Evolutionary conservation across 1,284 basidiomycete species (phyloP).

Genomic region (Apiotrichum laibachii): DNA sequence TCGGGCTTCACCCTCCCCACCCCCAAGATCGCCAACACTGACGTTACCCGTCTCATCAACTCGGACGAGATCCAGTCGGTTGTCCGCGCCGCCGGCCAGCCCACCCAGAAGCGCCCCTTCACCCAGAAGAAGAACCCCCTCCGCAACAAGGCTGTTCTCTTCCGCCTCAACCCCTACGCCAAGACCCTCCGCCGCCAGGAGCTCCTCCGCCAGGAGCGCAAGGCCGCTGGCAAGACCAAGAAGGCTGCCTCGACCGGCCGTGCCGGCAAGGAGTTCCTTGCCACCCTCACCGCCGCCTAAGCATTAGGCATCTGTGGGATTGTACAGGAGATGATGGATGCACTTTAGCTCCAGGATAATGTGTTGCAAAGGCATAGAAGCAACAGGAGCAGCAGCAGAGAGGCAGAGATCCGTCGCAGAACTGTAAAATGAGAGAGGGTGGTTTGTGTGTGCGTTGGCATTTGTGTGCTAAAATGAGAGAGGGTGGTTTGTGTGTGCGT

Average conservation of each 20-base stretch:
- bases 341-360: conserved; percentile 2
- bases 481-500: too few species aligned
- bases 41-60: conserved; percentile 98
- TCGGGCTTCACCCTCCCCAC: conserved; percentile 88
- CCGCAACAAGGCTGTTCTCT: conserved; percentile 91
- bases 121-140: conserved; percentile 99
- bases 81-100: conserved; percentile 68
- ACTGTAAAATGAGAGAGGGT: too few species aligned
- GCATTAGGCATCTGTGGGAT: conserved; percentile 17
- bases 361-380: not conserved
- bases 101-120: conserved; percentile 67
- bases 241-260: conserved; percentile 52
- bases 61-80: conserved; percentile 94
- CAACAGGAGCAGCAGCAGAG: not conserved
- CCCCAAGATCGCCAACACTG: conserved; percentile 95
- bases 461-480: too few species aligned
- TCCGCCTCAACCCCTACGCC: conserved; percentile 99
- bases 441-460: too few species aligned
- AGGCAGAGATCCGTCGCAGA: too few species aligned
- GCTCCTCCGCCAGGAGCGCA: conserved; percentile 55
- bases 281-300: conserved; percentile 81
- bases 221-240: conserved; percentile 49
- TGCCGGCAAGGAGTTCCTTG: conserved; percentile 82
- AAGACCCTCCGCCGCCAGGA: conserved; percentile 88
- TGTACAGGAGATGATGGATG: conserved; percentile 18